Evolutionary conservation across 2,329 filamentous ascomycete genomes (phyloP).

Genomic region (Penicillium brevicompactum): DNA sequence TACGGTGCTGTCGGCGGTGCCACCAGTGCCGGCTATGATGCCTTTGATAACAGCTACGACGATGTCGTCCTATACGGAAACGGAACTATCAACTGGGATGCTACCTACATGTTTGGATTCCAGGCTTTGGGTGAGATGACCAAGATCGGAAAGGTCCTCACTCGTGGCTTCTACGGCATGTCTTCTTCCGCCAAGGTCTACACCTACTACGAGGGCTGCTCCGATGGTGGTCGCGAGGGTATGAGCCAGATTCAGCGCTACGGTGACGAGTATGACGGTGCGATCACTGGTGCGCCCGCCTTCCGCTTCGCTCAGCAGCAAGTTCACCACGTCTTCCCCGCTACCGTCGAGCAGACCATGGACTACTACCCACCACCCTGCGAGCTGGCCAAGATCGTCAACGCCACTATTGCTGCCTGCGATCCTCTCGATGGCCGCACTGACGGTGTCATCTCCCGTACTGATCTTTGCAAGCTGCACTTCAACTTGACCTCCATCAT

Average conservation of each 20-base stretch:
- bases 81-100: constrained; percentile 45
- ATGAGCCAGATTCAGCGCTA: constrained; percentile 56
- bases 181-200: constrained; percentile 30
- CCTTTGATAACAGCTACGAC: constrained; percentile 41
- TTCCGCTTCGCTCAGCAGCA: constrained; percentile 50
- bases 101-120: constrained; percentile 45
- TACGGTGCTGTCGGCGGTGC: constrained; percentile 47
- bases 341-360: constrained; percentile 42
- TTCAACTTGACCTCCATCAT: constrained; percentile 51
- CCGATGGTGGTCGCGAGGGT: constrained; percentile 58
- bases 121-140: constrained; percentile 56
- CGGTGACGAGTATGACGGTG: constrained; percentile 51
- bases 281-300: constrained; percentile 50
- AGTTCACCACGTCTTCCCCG: constrained; percentile 44
- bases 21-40: constrained; percentile 50
- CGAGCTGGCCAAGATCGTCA: constrained; percentile 43
- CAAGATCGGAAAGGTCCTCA: constrained; percentile 48
- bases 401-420: constrained; percentile 57
- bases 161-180: constrained; percentile 45
- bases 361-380: constrained; percentile 47
- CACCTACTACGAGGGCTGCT: constrained; percentile 58
- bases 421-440: constrained; percentile 58
- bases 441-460: constrained; percentile 57
- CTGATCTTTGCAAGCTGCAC: constrained; percentile 50
- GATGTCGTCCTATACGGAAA: constrained; percentile 49